phyloP scores from a whole-genome alignment of 2,329 filamentous ascomycete genomes.

The Aureobasidium sp. region DNA sequence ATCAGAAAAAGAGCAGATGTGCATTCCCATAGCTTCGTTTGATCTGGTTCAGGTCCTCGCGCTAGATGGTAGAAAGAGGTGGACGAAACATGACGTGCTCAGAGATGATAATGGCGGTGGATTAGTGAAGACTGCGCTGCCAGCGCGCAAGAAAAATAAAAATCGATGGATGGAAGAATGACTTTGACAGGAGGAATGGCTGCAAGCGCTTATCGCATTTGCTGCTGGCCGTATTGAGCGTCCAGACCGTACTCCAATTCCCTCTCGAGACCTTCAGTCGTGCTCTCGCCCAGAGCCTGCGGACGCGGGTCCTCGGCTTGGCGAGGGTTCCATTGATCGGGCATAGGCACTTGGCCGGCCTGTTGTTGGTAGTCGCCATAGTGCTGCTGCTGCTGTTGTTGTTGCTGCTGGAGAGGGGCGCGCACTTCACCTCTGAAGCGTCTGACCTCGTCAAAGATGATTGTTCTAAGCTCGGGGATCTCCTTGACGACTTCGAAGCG shows the following conservation, averaged over 20 bases:
- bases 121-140: slow-evolving; percentile 7
- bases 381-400: slow-evolving; percentile 37
- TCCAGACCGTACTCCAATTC: slow-evolving; percentile 41
- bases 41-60: not conserved
- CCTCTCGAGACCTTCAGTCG: slow-evolving; percentile 33
- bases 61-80: not conserved
- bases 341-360: slow-evolving; percentile 51
- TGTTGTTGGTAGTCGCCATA: slow-evolving; percentile 34
- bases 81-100: not conserved
- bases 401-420: slow-evolving; percentile 40
- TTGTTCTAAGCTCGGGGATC: slow-evolving; percentile 86
- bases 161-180: not conserved
- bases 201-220: not conserved
- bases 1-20: slow-evolving; percentile 10
- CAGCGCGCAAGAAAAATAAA: slow-evolving; percentile 5
- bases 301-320: slow-evolving; percentile 57
- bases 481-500: slow-evolving; percentile 97
- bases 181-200: not conserved
- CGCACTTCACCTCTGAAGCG: slow-evolving; percentile 59
- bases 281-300: slow-evolving; percentile 36
- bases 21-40: not conserved
- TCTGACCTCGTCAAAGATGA: slow-evolving; percentile 93
- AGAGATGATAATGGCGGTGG: not conserved
- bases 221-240: slow-evolving; percentile 21
- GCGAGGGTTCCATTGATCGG: slow-evolving; percentile 52